Evolutionary conservation across 148 eudicot genomes (phyloP).

Genomic region (Rhododendron molle): DNA sequence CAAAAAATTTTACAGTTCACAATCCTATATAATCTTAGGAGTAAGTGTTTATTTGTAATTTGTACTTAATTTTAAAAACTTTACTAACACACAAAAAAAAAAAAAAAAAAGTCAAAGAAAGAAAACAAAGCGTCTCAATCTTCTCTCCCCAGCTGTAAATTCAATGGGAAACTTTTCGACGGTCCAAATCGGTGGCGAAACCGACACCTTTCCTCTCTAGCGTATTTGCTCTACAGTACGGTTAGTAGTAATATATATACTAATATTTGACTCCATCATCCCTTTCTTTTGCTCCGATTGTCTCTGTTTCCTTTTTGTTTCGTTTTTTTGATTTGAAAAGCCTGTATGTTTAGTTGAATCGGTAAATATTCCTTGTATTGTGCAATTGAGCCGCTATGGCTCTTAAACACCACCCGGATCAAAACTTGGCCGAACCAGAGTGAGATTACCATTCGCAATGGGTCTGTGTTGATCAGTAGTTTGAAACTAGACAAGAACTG

Average conservation of each 20-base stretch:
- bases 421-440: not conserved
- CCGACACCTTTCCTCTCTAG: not conserved
- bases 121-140: too few species aligned
- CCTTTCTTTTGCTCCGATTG: not conserved
- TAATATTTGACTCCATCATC: not conserved
- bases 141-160: too few species aligned
- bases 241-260: not conserved
- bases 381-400: not conserved
- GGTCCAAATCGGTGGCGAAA: not conserved
- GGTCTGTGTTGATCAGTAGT: not conserved
- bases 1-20: too few species aligned
- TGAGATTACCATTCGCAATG: not conserved
- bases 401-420: not conserved
- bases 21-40: too few species aligned
- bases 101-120: too few species aligned
- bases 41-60: too few species aligned
- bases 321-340: too few species aligned
- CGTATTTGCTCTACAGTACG: not conserved
- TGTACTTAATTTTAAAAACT: too few species aligned
- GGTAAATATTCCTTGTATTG: not conserved
- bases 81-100: too few species aligned
- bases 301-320: not conserved
- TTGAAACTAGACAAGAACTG: not conserved
- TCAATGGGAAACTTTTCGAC: not conserved
- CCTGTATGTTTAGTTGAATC: not conserved